These are phyloP conservation scores for Chytriomyces hyalinus DNA, from an alignment of 192 early-diverging fungal species.

Conservation along the genomic window DNA sequence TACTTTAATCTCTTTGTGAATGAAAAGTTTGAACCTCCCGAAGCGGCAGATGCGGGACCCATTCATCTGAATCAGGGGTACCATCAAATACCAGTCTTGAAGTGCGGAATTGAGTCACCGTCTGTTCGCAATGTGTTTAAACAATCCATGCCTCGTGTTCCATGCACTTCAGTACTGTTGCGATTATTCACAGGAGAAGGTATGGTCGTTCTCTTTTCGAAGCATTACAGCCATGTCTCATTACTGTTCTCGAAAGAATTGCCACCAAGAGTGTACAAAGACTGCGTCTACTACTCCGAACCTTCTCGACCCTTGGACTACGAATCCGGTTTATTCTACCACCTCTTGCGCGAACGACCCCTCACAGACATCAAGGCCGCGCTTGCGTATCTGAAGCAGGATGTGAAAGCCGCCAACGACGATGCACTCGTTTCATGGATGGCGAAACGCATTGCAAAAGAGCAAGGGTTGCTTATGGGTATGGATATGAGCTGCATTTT, in stretches of 20 bases:
- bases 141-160: neutral
- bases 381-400: slow-evolving; percentile 1
- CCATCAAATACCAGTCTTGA: slow-evolving; percentile 16
- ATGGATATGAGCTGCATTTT: slow-evolving; percentile 16
- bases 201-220: neutral
- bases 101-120: neutral
- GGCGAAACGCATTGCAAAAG: slow-evolving; percentile 7
- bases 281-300: slow-evolving; percentile 6
- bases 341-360: slow-evolving; percentile 3
- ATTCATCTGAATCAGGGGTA: slow-evolving; percentile 23
- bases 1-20: slow-evolving; percentile 15
- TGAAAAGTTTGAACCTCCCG: neutral
- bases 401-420: slow-evolving; percentile 10
- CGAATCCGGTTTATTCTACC: slow-evolving; percentile 13
- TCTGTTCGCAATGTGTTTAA: neutral
- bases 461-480: neutral
- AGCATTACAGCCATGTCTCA: neutral
- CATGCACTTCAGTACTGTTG: slow-evolving; percentile 7
- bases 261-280: neutral
- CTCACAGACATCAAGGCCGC: neutral
- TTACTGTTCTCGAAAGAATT: slow-evolving; percentile 1
- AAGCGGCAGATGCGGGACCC: neutral
- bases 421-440: slow-evolving; percentile 22
- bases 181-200: slow-evolving; percentile 1
- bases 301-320: neutral